These are phyloP conservation scores for Aspergillus novoparasiticus DNA, from an alignment of 2,329 filamentous ascomycete species.

Conservation along the genomic window DNA sequence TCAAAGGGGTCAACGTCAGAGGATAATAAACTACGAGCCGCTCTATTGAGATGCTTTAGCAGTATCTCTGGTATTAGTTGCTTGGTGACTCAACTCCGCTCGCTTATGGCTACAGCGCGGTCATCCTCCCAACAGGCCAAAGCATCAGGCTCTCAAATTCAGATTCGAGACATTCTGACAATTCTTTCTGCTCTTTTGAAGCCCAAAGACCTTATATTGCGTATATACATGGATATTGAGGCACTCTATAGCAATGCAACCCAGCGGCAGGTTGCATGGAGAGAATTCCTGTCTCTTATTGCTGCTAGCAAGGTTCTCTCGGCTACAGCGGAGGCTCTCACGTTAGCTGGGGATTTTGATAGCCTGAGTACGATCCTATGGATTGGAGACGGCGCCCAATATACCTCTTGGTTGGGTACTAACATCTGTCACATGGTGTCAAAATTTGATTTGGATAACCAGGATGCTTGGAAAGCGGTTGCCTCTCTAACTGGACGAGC, in stretches of 20 bases:
- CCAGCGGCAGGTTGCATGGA: slow-evolving; percentile 62
- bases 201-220: slow-evolving; percentile 44
- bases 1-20: slow-evolving; percentile 15
- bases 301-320: slow-evolving; percentile 64
- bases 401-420: slow-evolving; percentile 70
- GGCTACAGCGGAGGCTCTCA: slow-evolving; percentile 57
- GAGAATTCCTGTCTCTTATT: slow-evolving; percentile 61
- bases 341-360: slow-evolving; percentile 36
- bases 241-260: slow-evolving; percentile 41
- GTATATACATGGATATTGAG: slow-evolving; percentile 51
- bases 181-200: slow-evolving; percentile 46
- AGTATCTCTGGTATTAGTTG: slow-evolving; percentile 79
- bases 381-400: slow-evolving; percentile 66
- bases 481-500: slow-evolving; percentile 58
- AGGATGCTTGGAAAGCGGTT: slow-evolving; percentile 35
- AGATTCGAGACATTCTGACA: slow-evolving; percentile 40
- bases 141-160: slow-evolving; percentile 35
- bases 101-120: slow-evolving; percentile 50
- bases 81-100: slow-evolving; percentile 69
- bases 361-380: slow-evolving; percentile 49
- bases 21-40: slow-evolving; percentile 39
- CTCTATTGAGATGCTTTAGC: slow-evolving; percentile 65
- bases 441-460: slow-evolving; percentile 43
- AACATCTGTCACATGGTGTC: slow-evolving; percentile 57
- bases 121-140: slow-evolving; percentile 31